phyloP scores from a whole-genome alignment of 2,329 filamentous ascomycete genomes.

The Nemania bipapillata region DNA sequence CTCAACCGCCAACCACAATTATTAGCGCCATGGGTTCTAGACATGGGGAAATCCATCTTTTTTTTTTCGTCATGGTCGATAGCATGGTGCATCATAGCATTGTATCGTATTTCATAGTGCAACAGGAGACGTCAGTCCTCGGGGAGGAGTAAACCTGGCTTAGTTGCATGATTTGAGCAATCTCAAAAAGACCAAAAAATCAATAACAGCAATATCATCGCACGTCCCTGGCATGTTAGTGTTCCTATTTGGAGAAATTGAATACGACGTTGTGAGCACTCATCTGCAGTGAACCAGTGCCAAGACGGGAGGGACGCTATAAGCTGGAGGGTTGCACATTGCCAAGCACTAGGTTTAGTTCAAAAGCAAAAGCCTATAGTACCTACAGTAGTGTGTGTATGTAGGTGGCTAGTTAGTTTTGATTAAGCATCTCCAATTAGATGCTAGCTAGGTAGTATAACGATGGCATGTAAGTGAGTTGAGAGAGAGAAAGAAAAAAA shows the following conservation, averaged over 20 bases:
- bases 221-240: constrained; percentile 22
- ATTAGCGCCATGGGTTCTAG: constrained; percentile 16
- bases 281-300: constrained; percentile 22
- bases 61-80: constrained; percentile 7
- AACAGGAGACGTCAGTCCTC: not conserved
- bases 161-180: not conserved
- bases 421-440: constrained; percentile 3
- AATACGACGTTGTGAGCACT: constrained; percentile 28
- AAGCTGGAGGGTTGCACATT: constrained; percentile 26
- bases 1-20: constrained; percentile 9
- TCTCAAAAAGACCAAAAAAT: not conserved
- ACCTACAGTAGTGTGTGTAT: too few species aligned
- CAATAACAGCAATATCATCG: too few species aligned
- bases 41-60: not conserved
- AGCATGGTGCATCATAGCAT: not conserved
- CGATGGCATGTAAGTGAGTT: not conserved
- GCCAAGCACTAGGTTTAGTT: constrained; percentile 30
- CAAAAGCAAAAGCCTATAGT: not conserved
- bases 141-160: not conserved
- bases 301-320: constrained; percentile 28
- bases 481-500: not conserved
- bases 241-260: constrained; percentile 29
- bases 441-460: not conserved
- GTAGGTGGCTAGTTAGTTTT: too few species aligned
- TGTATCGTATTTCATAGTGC: not conserved